Evolutionary conservation across 495 filamentous ascomycete species (phyloP), one percentile per base, ranked within the genome.

Genomic region (Stereocaulon alpinum): DNA sequence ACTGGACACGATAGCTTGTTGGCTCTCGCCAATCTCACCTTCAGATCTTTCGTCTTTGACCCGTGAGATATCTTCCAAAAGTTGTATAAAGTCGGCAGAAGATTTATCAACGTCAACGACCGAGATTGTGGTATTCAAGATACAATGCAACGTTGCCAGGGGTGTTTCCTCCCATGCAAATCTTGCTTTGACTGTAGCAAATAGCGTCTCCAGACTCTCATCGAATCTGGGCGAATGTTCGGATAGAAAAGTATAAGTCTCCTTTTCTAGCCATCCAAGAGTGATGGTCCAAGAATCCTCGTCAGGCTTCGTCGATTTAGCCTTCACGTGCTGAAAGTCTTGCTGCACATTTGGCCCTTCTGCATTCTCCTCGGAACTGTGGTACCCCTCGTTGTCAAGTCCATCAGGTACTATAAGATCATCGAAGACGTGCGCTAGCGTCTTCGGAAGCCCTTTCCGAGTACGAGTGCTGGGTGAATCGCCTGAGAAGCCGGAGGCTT

Each of bases 331-430:
- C 17, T 30, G 18, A 10, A 17, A 18, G 45, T 15, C n/a, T 29
- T 20, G 20, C 14, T 41, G 34, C 10, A 15, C n/a, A 20, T 49
- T 27, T 44, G 49, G 51, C 40, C 5, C 42, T 32, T 41, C 34
- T 17, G 29, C 37, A 47, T 30, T 40, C 14, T 55, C 53, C 41
- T 49, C 27, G 24, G 43, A 22, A 15, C n/a, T 37, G 5, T 63
- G 14, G 10, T 40, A 30, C 4, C 56, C 49, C 15, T 54, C 45
- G 55, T 60, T 44, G 12, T 30, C 59, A 12, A 68, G 63, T 15
- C 68, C 72, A 54, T 69, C 71, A 10, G 72, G 69, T 0, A 66
- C 60, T 7, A 77, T 60, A 1, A 64, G 61, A 49, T 78, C 71
- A 40, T 74, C 67, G 7, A 40, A 6, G 12, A 63, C n/a, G 41